phyloP scores from a whole-genome alignment of 2,329 filamentous ascomycete species.

The Leptographium wingfieldii region DNA sequence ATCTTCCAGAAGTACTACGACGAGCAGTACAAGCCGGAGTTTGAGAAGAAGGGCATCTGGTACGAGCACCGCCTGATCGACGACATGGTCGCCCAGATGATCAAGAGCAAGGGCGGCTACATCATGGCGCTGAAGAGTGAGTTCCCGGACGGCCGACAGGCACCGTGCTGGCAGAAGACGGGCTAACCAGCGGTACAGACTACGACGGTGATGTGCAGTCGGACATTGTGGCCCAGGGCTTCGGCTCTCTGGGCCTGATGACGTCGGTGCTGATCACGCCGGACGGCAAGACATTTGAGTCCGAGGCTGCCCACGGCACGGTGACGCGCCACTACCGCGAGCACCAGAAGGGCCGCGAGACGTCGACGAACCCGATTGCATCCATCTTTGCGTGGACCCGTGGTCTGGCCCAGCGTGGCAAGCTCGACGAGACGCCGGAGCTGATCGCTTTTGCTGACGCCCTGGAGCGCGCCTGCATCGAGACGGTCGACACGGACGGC shows the following conservation, averaged over 20 bases:
- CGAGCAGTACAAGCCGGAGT: slow-evolving; percentile 69
- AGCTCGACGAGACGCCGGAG: slow-evolving; percentile 86
- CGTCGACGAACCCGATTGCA: slow-evolving; percentile 96
- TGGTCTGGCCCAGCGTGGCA: slow-evolving; percentile 82
- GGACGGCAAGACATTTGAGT: slow-evolving; percentile 93
- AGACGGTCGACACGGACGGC: slow-evolving; percentile 84
- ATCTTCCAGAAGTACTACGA: slow-evolving; percentile 98
- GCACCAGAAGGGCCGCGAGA: slow-evolving; percentile 95
- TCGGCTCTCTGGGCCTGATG: slow-evolving; percentile 96
- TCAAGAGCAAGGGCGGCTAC: slow-evolving; percentile 94
- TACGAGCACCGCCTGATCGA: slow-evolving; percentile 99
- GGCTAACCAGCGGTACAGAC: slow-evolving; percentile 42
- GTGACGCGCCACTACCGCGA: slow-evolving; percentile 98
- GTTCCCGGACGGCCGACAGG: slow-evolving; percentile 19
- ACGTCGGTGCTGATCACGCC: slow-evolving; percentile 95
- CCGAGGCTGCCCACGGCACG: slow-evolving; percentile 94
- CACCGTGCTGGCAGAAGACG: neutral
- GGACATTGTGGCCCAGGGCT: slow-evolving; percentile 95
- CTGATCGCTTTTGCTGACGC: slow-evolving; percentile 82
- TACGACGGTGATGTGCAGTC: slow-evolving; percentile 99
- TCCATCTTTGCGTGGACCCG: slow-evolving; percentile 99
- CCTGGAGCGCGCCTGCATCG: slow-evolving; percentile 84
- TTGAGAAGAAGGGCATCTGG: slow-evolving; percentile 90
- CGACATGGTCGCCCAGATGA: slow-evolving; percentile 99
- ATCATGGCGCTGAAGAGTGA: slow-evolving; percentile 96